These are phyloP conservation scores for Trichoderma koningii DNA, from an alignment of 2,329 filamentous ascomycete species.

Conservation along the genomic window DNA sequence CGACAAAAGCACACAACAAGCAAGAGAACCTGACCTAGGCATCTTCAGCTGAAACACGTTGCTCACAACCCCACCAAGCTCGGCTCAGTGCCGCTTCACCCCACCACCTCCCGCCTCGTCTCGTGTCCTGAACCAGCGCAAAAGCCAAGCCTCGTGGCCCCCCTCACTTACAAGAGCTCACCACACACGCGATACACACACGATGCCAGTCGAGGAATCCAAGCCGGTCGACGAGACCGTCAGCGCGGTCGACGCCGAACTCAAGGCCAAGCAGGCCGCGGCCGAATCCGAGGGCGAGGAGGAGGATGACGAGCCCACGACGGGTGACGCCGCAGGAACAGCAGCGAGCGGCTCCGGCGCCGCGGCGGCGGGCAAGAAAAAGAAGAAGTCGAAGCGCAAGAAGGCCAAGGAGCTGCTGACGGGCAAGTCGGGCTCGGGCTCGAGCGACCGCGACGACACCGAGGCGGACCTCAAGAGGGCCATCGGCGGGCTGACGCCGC, in stretches of 20 bases:
- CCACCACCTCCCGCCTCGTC: slow-evolving; percentile 18
- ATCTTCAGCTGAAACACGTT: slow-evolving; percentile 7
- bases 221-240: slow-evolving; percentile 60
- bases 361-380: slow-evolving; percentile 48
- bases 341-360: slow-evolving; percentile 28
- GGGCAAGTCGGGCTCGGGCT: slow-evolving; percentile 35
- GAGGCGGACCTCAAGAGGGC: slow-evolving; percentile 52
- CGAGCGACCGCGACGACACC: slow-evolving; percentile 32
- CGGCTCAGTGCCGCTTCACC: slow-evolving; percentile 9
- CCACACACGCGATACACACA: neutral
- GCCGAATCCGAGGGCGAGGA: slow-evolving; percentile 47
- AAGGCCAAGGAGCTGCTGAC: slow-evolving; percentile 55
- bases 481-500: slow-evolving; percentile 54
- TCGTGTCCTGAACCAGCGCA: neutral
- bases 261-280: slow-evolving; percentile 49
- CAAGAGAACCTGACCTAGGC: neutral
- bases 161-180: too few relatives aligned
- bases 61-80: slow-evolving; percentile 23
- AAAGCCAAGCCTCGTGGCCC: neutral
- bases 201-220: slow-evolving; percentile 60
- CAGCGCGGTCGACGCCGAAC: slow-evolving; percentile 50
- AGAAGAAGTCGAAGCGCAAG: slow-evolving; percentile 67
- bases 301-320: slow-evolving; percentile 49
- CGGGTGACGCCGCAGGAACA: slow-evolving; percentile 38
- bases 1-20: neutral